Percentiles rank a stretch among this genome's conserved stretches.
Conservation (phyloP, 2,329 filamentous ascomycete species). For the Alternaria panax region DNA sequence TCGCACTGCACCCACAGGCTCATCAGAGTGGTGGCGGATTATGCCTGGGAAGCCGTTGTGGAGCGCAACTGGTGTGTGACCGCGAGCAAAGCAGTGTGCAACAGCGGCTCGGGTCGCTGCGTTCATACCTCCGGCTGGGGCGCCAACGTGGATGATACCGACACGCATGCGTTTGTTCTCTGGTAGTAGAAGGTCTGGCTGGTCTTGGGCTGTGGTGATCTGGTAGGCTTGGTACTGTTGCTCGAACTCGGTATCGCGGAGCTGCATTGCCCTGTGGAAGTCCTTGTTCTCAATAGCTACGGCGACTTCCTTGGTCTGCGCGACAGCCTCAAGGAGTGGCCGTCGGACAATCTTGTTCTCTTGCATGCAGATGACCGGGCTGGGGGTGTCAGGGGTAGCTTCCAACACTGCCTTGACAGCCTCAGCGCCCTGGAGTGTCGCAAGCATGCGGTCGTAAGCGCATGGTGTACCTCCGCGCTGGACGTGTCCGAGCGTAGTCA, state of each 20-base stretch:
- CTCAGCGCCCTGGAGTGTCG: slow-evolving; percentile 75
- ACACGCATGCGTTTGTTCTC: slow-evolving; percentile 86
- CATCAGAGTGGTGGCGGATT: slow-evolving; percentile 85
- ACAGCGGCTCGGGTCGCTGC: slow-evolving; percentile 92
- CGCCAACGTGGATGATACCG: slow-evolving; percentile 95
- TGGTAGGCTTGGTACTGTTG: slow-evolving; percentile 92
- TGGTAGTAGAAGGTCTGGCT: slow-evolving; percentile 72
- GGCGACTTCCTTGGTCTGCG: slow-evolving; percentile 83
- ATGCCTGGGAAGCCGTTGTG: slow-evolving; percentile 98
- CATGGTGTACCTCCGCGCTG: slow-evolving; percentile 92
- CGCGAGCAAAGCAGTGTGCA: slow-evolving; percentile 87
- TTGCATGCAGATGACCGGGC: slow-evolving; percentile 93
- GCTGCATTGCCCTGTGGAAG: slow-evolving; percentile 84
- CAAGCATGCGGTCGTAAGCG: slow-evolving; percentile 92
- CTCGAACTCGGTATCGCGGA: slow-evolving; percentile 91
- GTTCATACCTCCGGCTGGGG: slow-evolving; percentile 97
- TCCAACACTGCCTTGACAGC: slow-evolving; percentile 45
- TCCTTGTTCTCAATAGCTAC: slow-evolving; percentile 83
- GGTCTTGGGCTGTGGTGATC: slow-evolving; percentile 84
- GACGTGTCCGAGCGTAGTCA: slow-evolving; percentile 96
- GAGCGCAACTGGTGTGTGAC: slow-evolving; percentile 91
- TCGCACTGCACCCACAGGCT: slow-evolving; percentile 81
- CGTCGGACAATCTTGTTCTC: slow-evolving; percentile 98
- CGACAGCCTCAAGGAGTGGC: slow-evolving; percentile 86
- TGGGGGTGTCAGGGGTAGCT: slow-evolving; percentile 80